Conservation (phyloP, 2,329 filamentous ascomycete species). For the Hirsutella minnesotensis region DNA sequence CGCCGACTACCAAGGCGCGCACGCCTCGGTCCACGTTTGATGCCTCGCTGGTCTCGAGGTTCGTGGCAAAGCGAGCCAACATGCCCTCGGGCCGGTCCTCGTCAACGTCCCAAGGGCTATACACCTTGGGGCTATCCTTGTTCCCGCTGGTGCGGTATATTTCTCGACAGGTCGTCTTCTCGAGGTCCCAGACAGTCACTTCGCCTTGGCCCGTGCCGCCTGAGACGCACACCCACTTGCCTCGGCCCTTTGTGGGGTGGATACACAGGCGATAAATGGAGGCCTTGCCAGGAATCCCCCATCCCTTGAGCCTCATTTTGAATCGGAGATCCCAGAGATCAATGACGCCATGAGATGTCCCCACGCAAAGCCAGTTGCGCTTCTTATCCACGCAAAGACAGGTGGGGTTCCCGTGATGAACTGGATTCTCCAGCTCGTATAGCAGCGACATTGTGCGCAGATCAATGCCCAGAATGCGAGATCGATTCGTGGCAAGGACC, state of each 20-base stretch:
- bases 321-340: slow-evolving; percentile 98
- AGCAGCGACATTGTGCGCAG: slow-evolving; percentile 74
- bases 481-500: slow-evolving; percentile 75
- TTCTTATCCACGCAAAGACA: slow-evolving; percentile 82
- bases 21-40: slow-evolving; percentile 54
- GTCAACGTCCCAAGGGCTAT: slow-evolving; percentile 81
- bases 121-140: slow-evolving; percentile 51
- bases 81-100: slow-evolving; percentile 81
- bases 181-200: slow-evolving; percentile 89
- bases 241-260: slow-evolving; percentile 66
- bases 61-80: slow-evolving; percentile 72
- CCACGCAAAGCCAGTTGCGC: slow-evolving; percentile 81
- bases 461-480: slow-evolving; percentile 73
- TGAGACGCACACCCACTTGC: slow-evolving; percentile 77
- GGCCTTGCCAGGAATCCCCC: slow-evolving; percentile 73
- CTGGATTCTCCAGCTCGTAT: slow-evolving; percentile 72
- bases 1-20: slow-evolving; percentile 61
- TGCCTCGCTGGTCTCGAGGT: slow-evolving; percentile 49
- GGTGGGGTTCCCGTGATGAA: slow-evolving; percentile 83
- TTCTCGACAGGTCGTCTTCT: slow-evolving; percentile 79
- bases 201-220: slow-evolving; percentile 82
- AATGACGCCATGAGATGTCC: slow-evolving; percentile 84
- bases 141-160: slow-evolving; percentile 64
- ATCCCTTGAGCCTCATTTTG: slow-evolving; percentile 72
- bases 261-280: slow-evolving; percentile 70